Conservation (phyloP, 768 basidiomycete species). For the Rickenella mellea region DNA sequence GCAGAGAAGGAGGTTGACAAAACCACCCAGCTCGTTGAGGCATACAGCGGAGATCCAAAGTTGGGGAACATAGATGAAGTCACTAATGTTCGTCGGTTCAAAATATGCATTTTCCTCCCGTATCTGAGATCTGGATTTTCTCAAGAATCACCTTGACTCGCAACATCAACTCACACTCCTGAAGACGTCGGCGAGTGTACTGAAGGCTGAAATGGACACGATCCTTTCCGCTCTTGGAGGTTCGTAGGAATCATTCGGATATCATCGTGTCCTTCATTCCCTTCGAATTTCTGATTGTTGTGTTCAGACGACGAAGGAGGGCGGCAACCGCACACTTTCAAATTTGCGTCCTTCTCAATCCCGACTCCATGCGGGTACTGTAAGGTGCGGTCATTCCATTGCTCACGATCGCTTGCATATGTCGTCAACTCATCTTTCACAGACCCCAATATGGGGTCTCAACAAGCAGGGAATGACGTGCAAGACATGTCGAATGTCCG, state of each 20-base stretch:
- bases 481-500: constrained; percentile 64
- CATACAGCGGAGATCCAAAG: constrained; percentile 37
- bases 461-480: constrained; percentile 85
- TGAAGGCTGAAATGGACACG: constrained; percentile 56
- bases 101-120: neutral
- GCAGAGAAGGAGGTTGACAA: constrained; percentile 49
- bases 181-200: constrained; percentile 42
- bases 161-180: constrained; percentile 50
- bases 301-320: constrained; percentile 64
- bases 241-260: constrained; percentile 19
- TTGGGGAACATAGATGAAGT: constrained; percentile 51
- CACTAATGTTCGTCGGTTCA: constrained; percentile 35
- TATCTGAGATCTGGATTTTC: constrained; percentile 11
- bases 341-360: constrained; percentile 79
- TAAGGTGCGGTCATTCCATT: constrained; percentile 37
- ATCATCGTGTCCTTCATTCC: constrained; percentile 2
- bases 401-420: neutral
- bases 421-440: constrained; percentile 1
- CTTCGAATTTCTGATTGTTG: constrained; percentile 7
- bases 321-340: constrained; percentile 68
- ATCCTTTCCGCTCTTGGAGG: constrained; percentile 57
- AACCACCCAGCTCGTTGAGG: constrained; percentile 32
- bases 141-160: constrained; percentile 53
- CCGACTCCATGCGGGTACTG: constrained; percentile 78
- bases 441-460: constrained; percentile 83